These are phyloP conservation scores for Phyllosticta ampelicida DNA, from an alignment of 2,329 filamentous ascomycete genomes.

Conservation along the genomic window DNA sequence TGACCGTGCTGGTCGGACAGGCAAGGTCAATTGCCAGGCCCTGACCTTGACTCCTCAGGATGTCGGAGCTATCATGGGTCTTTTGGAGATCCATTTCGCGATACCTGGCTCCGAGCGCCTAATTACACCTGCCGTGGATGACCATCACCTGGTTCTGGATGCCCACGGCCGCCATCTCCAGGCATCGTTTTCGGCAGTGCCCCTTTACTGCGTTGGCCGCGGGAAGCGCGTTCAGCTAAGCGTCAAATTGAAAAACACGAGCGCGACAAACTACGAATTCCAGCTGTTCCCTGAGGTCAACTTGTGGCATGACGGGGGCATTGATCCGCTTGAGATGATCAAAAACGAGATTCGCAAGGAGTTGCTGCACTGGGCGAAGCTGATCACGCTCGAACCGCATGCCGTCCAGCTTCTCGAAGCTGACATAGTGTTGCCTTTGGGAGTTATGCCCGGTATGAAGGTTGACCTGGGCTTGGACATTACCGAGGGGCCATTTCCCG, in stretches of 20 bases:
- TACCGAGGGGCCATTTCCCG: slow-evolving; percentile 2
- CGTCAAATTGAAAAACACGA: slow-evolving; percentile 3
- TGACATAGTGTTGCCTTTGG: slow-evolving; percentile 3
- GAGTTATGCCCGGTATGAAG: background rate
- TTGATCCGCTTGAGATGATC: slow-evolving; percentile 5
- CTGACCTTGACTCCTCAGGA: slow-evolving; percentile 65
- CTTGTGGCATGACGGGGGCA: background rate
- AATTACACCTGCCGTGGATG: background rate
- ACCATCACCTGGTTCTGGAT: slow-evolving; percentile 14
- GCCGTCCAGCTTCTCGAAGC: background rate
- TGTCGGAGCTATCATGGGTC: slow-evolving; percentile 70
- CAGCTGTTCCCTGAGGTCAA: slow-evolving; percentile 2
- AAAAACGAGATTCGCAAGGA: slow-evolving; percentile 3
- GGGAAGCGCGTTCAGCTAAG: background rate
- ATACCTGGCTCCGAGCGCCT: slow-evolving; percentile 27
- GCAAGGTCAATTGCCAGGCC: slow-evolving; percentile 64
- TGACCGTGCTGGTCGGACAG: slow-evolving; percentile 45
- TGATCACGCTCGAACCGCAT: slow-evolving; percentile 1
- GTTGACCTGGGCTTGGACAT: slow-evolving; percentile 4
- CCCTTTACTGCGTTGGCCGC: slow-evolving; percentile 6
- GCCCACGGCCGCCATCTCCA: slow-evolving; percentile 10
- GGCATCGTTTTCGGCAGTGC: background rate
- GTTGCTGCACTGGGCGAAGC: slow-evolving; percentile 3
- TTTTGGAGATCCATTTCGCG: slow-evolving; percentile 48
- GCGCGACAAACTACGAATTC: slow-evolving; percentile 1